Evolutionary conservation across 2,329 filamentous ascomycete genomes (phyloP), one percentile per base, ranked within the genome.

Genomic region (Fusarium equiseti): DNA sequence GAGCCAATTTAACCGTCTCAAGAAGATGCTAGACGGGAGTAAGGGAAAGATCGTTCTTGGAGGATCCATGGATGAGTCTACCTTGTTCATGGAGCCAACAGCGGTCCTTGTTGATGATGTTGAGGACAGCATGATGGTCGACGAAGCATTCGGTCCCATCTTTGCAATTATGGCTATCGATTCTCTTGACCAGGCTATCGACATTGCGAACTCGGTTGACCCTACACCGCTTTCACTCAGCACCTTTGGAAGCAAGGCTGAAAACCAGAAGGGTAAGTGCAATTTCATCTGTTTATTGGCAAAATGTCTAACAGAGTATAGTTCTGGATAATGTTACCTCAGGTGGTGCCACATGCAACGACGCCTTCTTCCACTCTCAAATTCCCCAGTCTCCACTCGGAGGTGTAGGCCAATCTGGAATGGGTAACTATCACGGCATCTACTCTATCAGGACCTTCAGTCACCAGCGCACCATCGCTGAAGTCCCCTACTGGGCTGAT

Each of bases 61-160:
- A 54, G 96, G 96, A 51, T 89, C 90, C 58, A 90, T 92, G 83
- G 94, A 98, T 79, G 90, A 93, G 78, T 84, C 87, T 38, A 88
- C 93, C 32, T 89, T 92, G 52, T 98, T 92, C 81, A 96, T 99
- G 73, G 94, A 95, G 79, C 93, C 95, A 1, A 99, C 96, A 0
- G 90, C 95, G n/a, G 90, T 99, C n/a, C 86, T 93, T 66, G 91
- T 98, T 40, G 86, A 92, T 71, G 90, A 89, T 67, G 78, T 87
- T 18, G 66, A 81, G 29, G 87, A 95, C 51, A 95, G 97, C 81
- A 88, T 98, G 80, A 87, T 98, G 77, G 83, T 83, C 26, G 89
- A 97, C 69, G 96, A 99, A 83, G 93, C 91, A 45, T 99, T 99
- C 78, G 96, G 95, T 9, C 96, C 96, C n/a, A 86, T 97, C 64